These are phyloP conservation scores for Tuber calosporum DNA, from an alignment of 495 filamentous ascomycete species.

Conservation along the genomic window DNA sequence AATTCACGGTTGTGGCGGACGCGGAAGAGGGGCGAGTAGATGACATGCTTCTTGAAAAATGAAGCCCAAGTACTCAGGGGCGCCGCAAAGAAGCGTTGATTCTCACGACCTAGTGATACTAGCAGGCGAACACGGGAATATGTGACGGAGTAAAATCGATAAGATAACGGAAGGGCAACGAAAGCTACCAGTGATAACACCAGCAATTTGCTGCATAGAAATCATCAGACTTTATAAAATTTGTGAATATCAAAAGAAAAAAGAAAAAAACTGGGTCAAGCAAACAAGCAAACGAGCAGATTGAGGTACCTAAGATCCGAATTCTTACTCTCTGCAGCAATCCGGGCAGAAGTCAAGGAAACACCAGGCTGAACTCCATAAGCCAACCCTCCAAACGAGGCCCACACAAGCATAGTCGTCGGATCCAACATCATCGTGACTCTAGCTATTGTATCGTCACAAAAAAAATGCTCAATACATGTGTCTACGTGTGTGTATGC, in stretches of 20 bases:
- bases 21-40: constrained; percentile 72
- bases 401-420: background rate
- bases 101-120: constrained; percentile 60
- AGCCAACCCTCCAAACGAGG: background rate
- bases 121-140: constrained; percentile 67
- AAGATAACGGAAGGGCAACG: constrained; percentile 51
- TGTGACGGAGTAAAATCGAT: constrained; percentile 54
- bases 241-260: background rate
- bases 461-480: background rate
- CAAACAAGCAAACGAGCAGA: background rate
- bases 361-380: background rate
- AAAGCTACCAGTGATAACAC: constrained; percentile 47
- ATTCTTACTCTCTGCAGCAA: background rate
- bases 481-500: no score
- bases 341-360: background rate
- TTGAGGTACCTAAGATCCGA: background rate
- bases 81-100: constrained; percentile 51
- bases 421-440: background rate
- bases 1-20: constrained; percentile 86
- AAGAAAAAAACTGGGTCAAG: background rate
- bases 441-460: background rate
- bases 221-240: constrained; percentile 10
- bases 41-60: constrained; percentile 68
- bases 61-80: constrained; percentile 51
- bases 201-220: constrained; percentile 31